These are phyloP conservation scores for Candida coquimbonensis DNA, from an alignment of 805 yeast genomes.

Conservation along the genomic window DNA sequence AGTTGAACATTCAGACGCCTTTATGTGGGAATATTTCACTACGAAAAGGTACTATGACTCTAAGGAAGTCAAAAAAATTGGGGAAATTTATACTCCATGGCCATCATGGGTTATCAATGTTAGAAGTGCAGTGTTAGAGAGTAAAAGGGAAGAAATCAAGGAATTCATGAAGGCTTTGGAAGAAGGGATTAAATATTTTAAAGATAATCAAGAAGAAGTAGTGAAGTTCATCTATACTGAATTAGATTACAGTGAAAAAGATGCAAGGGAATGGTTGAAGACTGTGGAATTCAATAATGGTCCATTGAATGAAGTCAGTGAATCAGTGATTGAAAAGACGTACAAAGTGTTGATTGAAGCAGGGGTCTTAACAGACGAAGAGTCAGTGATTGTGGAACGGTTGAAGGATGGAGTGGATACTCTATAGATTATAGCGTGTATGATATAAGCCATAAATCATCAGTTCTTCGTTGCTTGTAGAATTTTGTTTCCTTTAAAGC, in stretches of 20 bases:
- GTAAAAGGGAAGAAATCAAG: slow-evolving; percentile 23
- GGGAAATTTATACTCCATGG: slow-evolving; percentile 93
- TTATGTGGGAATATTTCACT: slow-evolving; percentile 95
- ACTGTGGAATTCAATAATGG: slow-evolving; percentile 58
- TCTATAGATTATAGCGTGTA: background rate
- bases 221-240: slow-evolving; percentile 54
- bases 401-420: background rate
- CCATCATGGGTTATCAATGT: slow-evolving; percentile 85
- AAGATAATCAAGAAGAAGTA: slow-evolving; percentile 54
- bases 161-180: slow-evolving; percentile 49
- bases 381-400: slow-evolving; percentile 26
- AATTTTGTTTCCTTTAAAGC: background rate
- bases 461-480: too few relatives aligned
- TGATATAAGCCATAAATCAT: too few relatives aligned
- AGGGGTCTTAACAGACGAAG: slow-evolving; percentile 40
- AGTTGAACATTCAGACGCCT: slow-evolving; percentile 59
- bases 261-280: slow-evolving; percentile 75
- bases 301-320: slow-evolving; percentile 37
- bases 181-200: slow-evolving; percentile 64
- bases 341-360: slow-evolving; percentile 52
- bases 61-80: slow-evolving; percentile 74
- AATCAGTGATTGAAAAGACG: slow-evolving; percentile 47
- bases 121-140: slow-evolving; percentile 31
- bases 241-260: slow-evolving; percentile 70
- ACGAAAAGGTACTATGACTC: slow-evolving; percentile 77